A percentile compares a stretch with the other conserved stretches of the same genome.
phyloP scores from a whole-genome alignment of 345 rosid genomes.

The Cardiospermum halicacabum region DNA sequence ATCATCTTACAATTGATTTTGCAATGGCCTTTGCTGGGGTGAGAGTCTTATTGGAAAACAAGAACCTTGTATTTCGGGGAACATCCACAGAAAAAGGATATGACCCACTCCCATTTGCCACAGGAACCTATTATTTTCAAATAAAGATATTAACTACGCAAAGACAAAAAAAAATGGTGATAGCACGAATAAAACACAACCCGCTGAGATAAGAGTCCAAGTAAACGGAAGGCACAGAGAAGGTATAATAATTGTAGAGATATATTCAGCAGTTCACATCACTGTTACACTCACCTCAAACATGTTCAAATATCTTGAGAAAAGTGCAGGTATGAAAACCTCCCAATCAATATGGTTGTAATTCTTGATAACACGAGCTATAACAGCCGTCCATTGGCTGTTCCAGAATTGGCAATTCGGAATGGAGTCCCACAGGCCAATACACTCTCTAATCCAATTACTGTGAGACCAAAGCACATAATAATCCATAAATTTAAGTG shows the following conservation, averaged over 20 bases:
- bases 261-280: background rate
- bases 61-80: conserved; percentile 90
- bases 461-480: conserved; percentile 42
- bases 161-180: conserved; percentile 4
- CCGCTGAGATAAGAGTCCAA: background rate
- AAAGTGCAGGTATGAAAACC: conserved; percentile 65
- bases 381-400: conserved; percentile 87
- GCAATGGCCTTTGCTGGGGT: conserved; percentile 92
- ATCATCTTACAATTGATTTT: conserved; percentile 69
- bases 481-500: conserved; percentile 3
- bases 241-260: background rate
- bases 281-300: conserved; percentile 70
- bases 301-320: conserved; percentile 82
- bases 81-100: conserved; percentile 92
- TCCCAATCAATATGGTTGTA: conserved; percentile 77
- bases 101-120: conserved; percentile 94
- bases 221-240: background rate
- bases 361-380: conserved; percentile 83
- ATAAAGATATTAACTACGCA: conserved; percentile 8
- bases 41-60: conserved; percentile 73
- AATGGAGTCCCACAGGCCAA: conserved; percentile 82
- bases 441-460: conserved; percentile 63
- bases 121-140: conserved; percentile 70
- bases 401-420: conserved; percentile 99
- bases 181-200: background rate